Conservation (phyloP, 148 eudicot genomes). For the Agrostemma githago region DNA sequence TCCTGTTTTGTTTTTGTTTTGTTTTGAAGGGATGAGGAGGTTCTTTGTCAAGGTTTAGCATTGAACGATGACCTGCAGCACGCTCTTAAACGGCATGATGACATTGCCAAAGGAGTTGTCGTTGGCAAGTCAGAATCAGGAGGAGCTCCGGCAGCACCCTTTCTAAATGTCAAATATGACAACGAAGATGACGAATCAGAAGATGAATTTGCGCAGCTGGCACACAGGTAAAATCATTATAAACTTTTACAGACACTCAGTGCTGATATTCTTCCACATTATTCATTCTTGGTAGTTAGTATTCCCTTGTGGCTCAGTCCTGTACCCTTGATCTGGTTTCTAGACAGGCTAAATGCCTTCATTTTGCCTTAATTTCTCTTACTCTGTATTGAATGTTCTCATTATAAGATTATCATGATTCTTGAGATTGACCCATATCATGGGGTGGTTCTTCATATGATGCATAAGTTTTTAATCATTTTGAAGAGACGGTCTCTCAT, state of each 20-base stretch:
- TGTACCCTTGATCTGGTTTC: background rate
- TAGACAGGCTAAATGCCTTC: background rate
- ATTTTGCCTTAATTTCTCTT: no score
- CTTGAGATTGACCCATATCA: no score
- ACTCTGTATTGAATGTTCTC: no score
- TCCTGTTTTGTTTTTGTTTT: background rate
- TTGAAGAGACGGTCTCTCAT: no score
- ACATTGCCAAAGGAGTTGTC: constrained; percentile 59
- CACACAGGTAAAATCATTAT: constrained; percentile 54
- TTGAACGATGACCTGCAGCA: constrained; percentile 85
- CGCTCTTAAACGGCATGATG: constrained; percentile 72
- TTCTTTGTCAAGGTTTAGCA: constrained; percentile 74
- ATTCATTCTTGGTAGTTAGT: no score
- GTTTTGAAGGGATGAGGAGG: constrained; percentile 68
- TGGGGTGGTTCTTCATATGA: no score
- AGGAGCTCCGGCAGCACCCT: constrained; percentile 48
- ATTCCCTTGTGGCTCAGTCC: no score
- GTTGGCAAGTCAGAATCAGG: constrained; percentile 20
- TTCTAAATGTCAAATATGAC: constrained; percentile 58
- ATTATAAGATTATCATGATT: no score
- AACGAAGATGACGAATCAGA: constrained; percentile 93
- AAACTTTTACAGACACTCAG: background rate
- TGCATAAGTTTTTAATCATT: no score
- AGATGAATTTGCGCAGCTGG: constrained; percentile 75
- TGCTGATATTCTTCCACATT: no score